A percentile compares a stretch with the other conserved stretches of the same genome.
Evolutionary conservation across 352 stramenopile genomes (phyloP).

Genomic region (Phytopythium boreale): DNA sequence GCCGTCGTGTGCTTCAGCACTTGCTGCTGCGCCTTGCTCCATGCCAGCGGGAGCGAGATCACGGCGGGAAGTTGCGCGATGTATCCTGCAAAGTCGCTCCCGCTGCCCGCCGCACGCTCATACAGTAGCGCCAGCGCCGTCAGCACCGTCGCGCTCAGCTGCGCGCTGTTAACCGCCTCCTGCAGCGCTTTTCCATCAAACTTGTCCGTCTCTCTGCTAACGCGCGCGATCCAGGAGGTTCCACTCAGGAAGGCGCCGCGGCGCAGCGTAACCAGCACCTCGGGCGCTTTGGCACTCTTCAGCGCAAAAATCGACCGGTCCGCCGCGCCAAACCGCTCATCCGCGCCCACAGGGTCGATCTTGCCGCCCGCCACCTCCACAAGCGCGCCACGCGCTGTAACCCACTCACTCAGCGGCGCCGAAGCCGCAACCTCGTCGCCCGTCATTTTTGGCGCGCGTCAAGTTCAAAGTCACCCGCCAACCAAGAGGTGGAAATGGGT

Average conservation of each 20-base stretch:
- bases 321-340: constrained; percentile 19
- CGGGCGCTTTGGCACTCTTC: constrained; percentile 19
- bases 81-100: constrained; percentile 55
- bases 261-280: constrained; percentile 40
- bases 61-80: constrained; percentile 46
- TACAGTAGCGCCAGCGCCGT: constrained; percentile 46
- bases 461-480: background rate
- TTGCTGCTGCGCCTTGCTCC: constrained; percentile 21
- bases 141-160: constrained; percentile 44
- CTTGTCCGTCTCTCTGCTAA: background rate
- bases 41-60: constrained; percentile 52
- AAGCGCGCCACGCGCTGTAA: constrained; percentile 21
- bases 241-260: constrained; percentile 44
- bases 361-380: constrained; percentile 27
- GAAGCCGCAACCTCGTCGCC: background rate
- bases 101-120: constrained; percentile 27
- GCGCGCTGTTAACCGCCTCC: constrained; percentile 19
- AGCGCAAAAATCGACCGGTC: constrained; percentile 55
- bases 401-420: constrained; percentile 35
- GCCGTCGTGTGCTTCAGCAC: constrained; percentile 50
- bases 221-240: constrained; percentile 36
- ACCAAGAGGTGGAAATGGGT: background rate
- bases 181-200: constrained; percentile 16
- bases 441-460: constrained; percentile 10
- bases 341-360: constrained; percentile 39